Percentiles rank a stretch among this genome's conserved stretches.
Conservation (phyloP, 2,329 filamentous ascomycete species). For the Grosmannia penicillata region DNA sequence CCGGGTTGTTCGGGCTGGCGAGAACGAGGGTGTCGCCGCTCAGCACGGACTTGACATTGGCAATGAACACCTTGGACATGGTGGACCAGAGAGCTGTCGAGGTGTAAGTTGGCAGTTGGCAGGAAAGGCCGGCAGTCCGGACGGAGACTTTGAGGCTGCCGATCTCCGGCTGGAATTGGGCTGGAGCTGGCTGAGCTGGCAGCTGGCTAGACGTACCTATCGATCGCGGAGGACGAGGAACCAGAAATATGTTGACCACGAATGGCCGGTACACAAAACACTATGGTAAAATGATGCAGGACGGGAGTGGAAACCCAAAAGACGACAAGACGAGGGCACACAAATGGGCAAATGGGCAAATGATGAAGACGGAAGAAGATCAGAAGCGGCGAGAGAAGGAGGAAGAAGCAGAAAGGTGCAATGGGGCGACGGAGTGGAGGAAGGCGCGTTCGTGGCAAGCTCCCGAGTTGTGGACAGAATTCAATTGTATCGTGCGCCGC, state of each 20-base stretch:
- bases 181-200: no score
- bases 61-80: slow-evolving; percentile 42
- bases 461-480: slow-evolving; percentile 3
- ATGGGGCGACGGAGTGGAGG: neutral
- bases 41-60: slow-evolving; percentile 82
- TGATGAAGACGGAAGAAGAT: neutral
- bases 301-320: neutral
- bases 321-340: neutral
- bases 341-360: neutral
- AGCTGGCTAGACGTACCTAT: no score
- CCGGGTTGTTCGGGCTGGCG: slow-evolving; percentile 64
- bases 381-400: neutral
- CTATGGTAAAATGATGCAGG: no score
- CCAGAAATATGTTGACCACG: no score
- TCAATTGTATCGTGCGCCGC: neutral
- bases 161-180: no score
- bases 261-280: no score
- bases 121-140: no score
- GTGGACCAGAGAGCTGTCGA: slow-evolving; percentile 9
- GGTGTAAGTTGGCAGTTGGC: neutral
- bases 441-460: neutral
- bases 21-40: slow-evolving; percentile 88
- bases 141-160: no score
- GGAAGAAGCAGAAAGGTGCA: neutral
- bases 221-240: no score